These are phyloP conservation scores for Nakaseomyces bracarensis DNA, from an alignment of 1,139 yeast species.

Conservation along the genomic window DNA sequence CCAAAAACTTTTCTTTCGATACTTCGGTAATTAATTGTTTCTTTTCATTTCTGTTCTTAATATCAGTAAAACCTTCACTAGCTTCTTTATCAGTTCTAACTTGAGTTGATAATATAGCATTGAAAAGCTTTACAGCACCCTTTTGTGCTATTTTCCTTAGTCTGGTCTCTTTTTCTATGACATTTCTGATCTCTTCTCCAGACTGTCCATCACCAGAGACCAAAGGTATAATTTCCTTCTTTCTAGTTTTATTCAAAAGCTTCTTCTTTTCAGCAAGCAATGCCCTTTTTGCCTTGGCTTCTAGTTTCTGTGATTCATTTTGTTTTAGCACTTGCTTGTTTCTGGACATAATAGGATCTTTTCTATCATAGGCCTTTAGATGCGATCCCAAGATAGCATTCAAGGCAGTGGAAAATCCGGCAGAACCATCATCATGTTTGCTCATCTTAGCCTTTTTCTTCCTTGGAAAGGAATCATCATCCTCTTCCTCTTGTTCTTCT, in stretches of 20 bases:
- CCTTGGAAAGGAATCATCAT: constrained; percentile 40
- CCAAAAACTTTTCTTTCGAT: constrained; percentile 83
- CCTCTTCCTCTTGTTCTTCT: constrained; percentile 30
- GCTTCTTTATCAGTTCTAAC: constrained; percentile 42
- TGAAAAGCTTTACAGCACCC: constrained; percentile 88
- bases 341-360: constrained; percentile 83
- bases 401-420: constrained; percentile 72
- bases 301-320: constrained; percentile 73
- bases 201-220: constrained; percentile 38
- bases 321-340: constrained; percentile 59
- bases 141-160: constrained; percentile 81
- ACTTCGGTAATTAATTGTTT: constrained; percentile 69
- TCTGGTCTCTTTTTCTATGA: constrained; percentile 60
- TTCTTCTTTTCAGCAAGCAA: constrained; percentile 65
- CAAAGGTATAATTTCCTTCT: constrained; percentile 56
- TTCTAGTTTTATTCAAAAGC: constrained; percentile 58
- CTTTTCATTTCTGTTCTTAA: constrained; percentile 35
- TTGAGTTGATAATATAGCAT: constrained; percentile 84
- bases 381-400: constrained; percentile 77
- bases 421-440: constrained; percentile 58
- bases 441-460: constrained; percentile 47
- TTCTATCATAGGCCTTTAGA: constrained; percentile 78
- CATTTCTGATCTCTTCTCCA: constrained; percentile 44
- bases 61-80: constrained; percentile 35
- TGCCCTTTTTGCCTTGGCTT: constrained; percentile 70